Base-by-base conservation (phyloP, 306 rosid species). In the Ormosia emarginata region DNA sequence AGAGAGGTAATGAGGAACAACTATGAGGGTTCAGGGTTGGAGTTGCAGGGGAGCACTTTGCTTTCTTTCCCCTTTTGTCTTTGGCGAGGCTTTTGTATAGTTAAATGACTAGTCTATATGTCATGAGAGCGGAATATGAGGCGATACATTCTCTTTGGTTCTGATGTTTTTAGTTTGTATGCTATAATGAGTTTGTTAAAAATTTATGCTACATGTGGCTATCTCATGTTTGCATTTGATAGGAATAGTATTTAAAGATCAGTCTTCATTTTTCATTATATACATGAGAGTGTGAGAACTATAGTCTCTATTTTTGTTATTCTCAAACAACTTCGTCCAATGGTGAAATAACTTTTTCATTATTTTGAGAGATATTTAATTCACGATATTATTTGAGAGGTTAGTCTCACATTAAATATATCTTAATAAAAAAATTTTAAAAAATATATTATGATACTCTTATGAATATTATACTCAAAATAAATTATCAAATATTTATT, bases 91-190 rank as follows among this genome's bases (percentile, higher is more conserved):
- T 56, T 77, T 52, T 75, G 72, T 81, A 15, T 53, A 34, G 80
- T 77, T 79, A 30, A 71, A 65, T 50, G 13, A 4, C 59, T 72
- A 64, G 66, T 64, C 64, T 14, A 57, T 71, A 77, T 49, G 43
- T 50, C 10, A 43, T 63, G 74, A 55, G 8, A 52, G 29, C 91
- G 89, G 15, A 80, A 69, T 82, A 39, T 71, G 9, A 58, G 93
- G 85, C 89, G 83, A 80, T 66, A n/a, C 59, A 64, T 3, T 71
- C 91, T 86, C 93, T 82, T 18, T 70, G 67, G 80, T 82, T 77
- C 83, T 59, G 15, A 33, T 77, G 55, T 12, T 82, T 74, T 77
- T 65, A 56, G 64, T 64, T 74, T 78, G 7, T 33, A 15, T 78
- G 61, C 79, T 77, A 66, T 73, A 78, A 63, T 6, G 9, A 70